Percentiles rank a stretch among this genome's conserved stretches.
These are phyloP conservation scores for Xylaria palmicola DNA, from an alignment of 495 filamentous ascomycete species.

Conservation along the genomic window DNA sequence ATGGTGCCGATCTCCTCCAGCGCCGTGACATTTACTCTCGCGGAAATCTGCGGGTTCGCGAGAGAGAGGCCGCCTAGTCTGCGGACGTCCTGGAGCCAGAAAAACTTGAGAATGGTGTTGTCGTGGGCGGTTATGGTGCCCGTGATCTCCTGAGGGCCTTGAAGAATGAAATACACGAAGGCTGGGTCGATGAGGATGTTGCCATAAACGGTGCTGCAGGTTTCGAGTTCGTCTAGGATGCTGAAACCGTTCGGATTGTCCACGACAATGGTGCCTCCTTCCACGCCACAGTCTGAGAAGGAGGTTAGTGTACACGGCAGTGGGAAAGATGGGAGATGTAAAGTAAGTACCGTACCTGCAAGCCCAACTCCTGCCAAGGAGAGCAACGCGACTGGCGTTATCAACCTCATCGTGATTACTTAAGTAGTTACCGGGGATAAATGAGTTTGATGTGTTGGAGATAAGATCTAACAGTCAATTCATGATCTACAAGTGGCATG, in stretches of 20 bases:
- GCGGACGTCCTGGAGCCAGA: background rate
- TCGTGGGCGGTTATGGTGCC: slow-evolving; percentile 6
- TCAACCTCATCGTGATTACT: too few relatives aligned
- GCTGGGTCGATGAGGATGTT: slow-evolving; percentile 4
- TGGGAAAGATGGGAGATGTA: too few relatives aligned
- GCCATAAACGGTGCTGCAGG: background rate
- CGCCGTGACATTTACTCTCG: background rate
- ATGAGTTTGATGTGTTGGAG: too few relatives aligned
- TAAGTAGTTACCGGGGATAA: too few relatives aligned
- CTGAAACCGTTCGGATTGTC: background rate
- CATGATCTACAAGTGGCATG: too few relatives aligned
- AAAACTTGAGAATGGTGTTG: background rate
- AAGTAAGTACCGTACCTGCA: too few relatives aligned
- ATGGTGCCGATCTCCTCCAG: background rate
- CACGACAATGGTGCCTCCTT: background rate
- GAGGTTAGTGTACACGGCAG: slow-evolving; percentile 12
- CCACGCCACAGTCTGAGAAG: slow-evolving; percentile 1
- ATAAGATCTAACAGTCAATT: too few relatives aligned
- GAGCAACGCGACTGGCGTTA: too few relatives aligned
- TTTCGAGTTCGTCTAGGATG: slow-evolving; percentile 5
- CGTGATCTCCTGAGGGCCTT: slow-evolving; percentile 1
- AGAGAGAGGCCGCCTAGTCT: slow-evolving; percentile 5
- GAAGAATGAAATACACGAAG: background rate
- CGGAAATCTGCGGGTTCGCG: background rate
- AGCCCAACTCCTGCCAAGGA: too few relatives aligned